These are phyloP conservation scores for Jatropha multifida DNA, from an alignment of 441 rosid genomes.

Conservation along the genomic window DNA sequence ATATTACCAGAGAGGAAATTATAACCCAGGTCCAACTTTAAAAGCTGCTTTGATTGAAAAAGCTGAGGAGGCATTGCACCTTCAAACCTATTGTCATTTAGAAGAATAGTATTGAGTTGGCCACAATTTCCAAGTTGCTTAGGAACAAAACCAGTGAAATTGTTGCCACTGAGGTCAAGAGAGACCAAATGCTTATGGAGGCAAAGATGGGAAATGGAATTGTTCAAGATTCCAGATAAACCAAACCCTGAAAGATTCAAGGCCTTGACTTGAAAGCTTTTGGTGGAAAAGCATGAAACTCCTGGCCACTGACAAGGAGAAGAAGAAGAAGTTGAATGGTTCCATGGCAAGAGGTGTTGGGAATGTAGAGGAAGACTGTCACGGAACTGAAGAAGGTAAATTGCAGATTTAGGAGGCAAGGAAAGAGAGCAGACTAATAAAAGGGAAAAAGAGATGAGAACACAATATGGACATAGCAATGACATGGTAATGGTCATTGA, in stretches of 20 bases:
- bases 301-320: slow-evolving; percentile 41
- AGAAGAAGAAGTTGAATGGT: slow-evolving; percentile 23
- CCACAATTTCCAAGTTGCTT: slow-evolving; percentile 32
- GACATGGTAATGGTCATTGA: slow-evolving; percentile 19
- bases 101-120: slow-evolving; percentile 29
- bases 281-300: slow-evolving; percentile 35
- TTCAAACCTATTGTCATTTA: slow-evolving; percentile 32
- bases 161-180: slow-evolving; percentile 44
- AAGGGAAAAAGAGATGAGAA: slow-evolving; percentile 20
- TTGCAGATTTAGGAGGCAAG: slow-evolving; percentile 22
- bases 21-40: slow-evolving; percentile 30
- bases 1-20: slow-evolving; percentile 35
- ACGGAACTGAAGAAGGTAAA: slow-evolving; percentile 33
- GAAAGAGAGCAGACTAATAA: slow-evolving; percentile 19
- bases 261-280: slow-evolving; percentile 29
- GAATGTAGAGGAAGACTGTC: slow-evolving; percentile 35
- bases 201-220: slow-evolving; percentile 32
- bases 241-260: slow-evolving; percentile 38
- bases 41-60: slow-evolving; percentile 32
- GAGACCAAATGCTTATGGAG: slow-evolving; percentile 26
- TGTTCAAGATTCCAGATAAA: slow-evolving; percentile 30
- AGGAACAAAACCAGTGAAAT: slow-evolving; percentile 38
- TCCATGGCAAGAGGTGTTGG: slow-evolving; percentile 39
- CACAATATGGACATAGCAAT: slow-evolving; percentile 13
- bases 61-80: slow-evolving; percentile 33